Percentiles rank a stretch among this genome's conserved stretches.
These are phyloP conservation scores for Xerocomus brunneocitrinus DNA, from an alignment of 768 basidiomycete genomes.

Conservation along the genomic window DNA sequence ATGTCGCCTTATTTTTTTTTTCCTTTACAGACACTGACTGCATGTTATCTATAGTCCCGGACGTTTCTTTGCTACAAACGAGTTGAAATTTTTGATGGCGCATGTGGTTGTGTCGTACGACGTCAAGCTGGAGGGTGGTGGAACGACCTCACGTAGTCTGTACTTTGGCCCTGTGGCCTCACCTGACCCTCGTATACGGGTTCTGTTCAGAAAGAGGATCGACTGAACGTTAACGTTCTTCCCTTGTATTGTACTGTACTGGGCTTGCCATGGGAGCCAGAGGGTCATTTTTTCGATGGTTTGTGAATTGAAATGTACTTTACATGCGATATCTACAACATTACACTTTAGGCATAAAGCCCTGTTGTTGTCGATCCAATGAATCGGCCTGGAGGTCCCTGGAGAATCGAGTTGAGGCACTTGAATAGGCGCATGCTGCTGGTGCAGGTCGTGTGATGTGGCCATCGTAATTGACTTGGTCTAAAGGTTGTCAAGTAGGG, in stretches of 20 bases:
- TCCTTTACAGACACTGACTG: background rate
- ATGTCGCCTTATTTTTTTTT: background rate
- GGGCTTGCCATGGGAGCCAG: too few relatives aligned
- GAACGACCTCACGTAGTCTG: background rate
- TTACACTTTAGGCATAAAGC: too few relatives aligned
- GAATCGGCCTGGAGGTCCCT: too few relatives aligned
- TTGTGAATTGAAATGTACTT: too few relatives aligned
- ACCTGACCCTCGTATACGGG: background rate
- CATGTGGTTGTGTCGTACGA: background rate
- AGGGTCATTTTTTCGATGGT: too few relatives aligned
- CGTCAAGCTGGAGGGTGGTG: background rate
- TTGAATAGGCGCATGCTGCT: too few relatives aligned
- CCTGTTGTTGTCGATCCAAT: too few relatives aligned
- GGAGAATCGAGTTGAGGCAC: too few relatives aligned
- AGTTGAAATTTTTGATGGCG: background rate
- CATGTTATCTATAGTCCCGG: background rate
- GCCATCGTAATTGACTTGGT: too few relatives aligned
- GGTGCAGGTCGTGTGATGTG: too few relatives aligned
- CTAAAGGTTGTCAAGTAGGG: too few relatives aligned
- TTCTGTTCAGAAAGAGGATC: background rate
- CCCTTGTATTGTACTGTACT: background rate
- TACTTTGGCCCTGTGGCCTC: background rate
- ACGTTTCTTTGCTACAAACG: background rate
- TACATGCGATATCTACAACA: too few relatives aligned
- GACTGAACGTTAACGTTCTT: background rate